phyloP scores from a whole-genome alignment of 148 eudicot species.

The Silene conica region DNA sequence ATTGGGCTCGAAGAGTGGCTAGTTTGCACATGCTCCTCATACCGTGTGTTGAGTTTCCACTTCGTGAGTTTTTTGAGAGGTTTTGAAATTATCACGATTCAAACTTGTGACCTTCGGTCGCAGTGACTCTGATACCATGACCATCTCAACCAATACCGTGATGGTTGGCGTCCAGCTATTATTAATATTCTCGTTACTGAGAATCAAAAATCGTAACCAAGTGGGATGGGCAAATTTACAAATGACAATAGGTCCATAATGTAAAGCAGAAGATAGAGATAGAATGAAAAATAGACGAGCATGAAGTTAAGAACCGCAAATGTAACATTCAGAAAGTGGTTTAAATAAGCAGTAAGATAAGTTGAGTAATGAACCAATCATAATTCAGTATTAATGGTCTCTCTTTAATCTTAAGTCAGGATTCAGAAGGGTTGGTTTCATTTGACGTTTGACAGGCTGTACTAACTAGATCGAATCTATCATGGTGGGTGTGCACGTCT shows the following conservation, averaged over 20 bases:
- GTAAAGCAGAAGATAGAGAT: background rate
- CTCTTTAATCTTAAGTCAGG: background rate
- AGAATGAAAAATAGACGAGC: background rate
- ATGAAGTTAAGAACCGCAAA: slow-evolving; percentile 1
- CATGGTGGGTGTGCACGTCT: slow-evolving; percentile 8
- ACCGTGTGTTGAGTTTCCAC: too few species aligned
- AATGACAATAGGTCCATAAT: background rate
- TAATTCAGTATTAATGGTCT: background rate
- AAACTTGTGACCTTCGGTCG: too few species aligned
- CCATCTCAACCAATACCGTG: too few species aligned
- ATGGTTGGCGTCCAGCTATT: too few species aligned
- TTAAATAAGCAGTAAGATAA: background rate
- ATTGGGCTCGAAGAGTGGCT: too few species aligned
- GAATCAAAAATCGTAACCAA: background rate
- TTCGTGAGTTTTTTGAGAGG: too few species aligned
- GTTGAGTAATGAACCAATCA: background rate
- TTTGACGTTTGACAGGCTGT: background rate
- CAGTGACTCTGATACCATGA: too few species aligned
- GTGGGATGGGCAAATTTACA: slow-evolving; percentile 1
- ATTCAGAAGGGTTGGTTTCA: background rate
- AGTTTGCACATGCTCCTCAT: too few species aligned
- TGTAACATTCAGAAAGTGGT: slow-evolving; percentile 7
- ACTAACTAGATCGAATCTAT: background rate
- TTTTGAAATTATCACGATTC: too few species aligned
- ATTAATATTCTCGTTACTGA: too few species aligned